Evolutionary conservation across 1,139 yeast genomes (phyloP), one percentile per base, ranked within the genome.

Genomic region (Pichia sp.): DNA sequence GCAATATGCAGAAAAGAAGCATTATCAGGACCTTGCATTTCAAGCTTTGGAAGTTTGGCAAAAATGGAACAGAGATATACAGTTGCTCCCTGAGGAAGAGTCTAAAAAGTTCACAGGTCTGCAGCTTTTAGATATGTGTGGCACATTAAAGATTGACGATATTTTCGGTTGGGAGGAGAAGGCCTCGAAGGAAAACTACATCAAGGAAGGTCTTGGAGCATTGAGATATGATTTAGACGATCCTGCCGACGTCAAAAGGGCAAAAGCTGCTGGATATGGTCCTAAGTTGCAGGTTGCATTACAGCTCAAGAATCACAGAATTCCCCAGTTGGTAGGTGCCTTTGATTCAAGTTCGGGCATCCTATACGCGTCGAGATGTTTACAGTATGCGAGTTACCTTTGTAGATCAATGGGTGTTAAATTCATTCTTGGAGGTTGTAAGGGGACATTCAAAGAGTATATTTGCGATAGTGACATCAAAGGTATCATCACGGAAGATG

Each of bases 301-400:
- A 54, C 59, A 59, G 29, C 56, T 63, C 29, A 27, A 27, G 48
- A 61, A 55, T 40, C 51, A 60, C 31, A 48, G 58, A 40, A 48
- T 63, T 16, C 59, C 58, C 38, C 50, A 56, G 4, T 48, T 69
- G 34, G 56, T 60, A 40, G 75, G 76, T 27, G 65, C 69, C 7
- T 61, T 73, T 29, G 77, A 74, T 55, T 59, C 71, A 12, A 66
- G 71, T 20, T 69, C 76, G 6, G 77, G 79, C 4, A 61, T 75
- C 48, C 57, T 75, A 2, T 66, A 71, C 56, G 75, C 79, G 1
- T 64, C 67, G 6, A 72, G 71, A 49, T 72, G 75, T 6, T 68
- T 71, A 36, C 60, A 62, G 31, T 73, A 67, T 57, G 71, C 66
- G 8, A 62, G 67, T 31, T 58, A 64, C 17, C 42, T 65, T 10